Conservation (phyloP, 331 rosid species). For the Acacia pycnantha region DNA sequence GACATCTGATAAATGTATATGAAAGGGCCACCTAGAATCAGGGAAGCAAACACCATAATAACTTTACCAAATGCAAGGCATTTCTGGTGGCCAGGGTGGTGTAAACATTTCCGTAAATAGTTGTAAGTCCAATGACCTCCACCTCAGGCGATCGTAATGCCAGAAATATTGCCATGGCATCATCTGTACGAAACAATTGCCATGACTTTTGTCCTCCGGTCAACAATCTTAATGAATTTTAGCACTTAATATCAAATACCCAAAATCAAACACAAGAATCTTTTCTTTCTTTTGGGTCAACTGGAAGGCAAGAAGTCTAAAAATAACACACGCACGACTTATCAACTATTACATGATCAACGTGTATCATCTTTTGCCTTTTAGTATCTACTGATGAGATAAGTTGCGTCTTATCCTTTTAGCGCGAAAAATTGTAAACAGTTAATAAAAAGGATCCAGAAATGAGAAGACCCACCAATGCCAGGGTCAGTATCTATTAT, state of each 20-base stretch:
- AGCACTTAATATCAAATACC: not conserved
- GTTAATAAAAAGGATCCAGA: not conserved
- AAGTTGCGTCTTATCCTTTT: not conserved
- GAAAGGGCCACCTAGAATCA: not conserved
- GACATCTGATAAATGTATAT: not conserved
- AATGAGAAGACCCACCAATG: slow-evolving; percentile 40
- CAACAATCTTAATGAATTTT: slow-evolving; percentile 20
- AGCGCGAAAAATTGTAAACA: not conserved
- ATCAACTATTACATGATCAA: not conserved
- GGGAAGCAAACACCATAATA: not conserved
- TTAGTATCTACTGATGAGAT: not conserved
- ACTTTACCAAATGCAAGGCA: slow-evolving; percentile 84
- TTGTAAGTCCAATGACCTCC: slow-evolving; percentile 83
- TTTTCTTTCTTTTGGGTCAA: not conserved
- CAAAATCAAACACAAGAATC: not conserved
- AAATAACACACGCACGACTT: not conserved
- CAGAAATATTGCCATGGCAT: slow-evolving; percentile 89
- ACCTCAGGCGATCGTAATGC: slow-evolving; percentile 78
- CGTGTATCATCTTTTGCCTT: not conserved
- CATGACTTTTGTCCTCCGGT: slow-evolving; percentile 6
- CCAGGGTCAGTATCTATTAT: slow-evolving; percentile 80
- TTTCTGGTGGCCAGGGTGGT: slow-evolving; percentile 86
- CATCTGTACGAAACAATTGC: slow-evolving; percentile 51
- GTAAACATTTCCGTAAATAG: slow-evolving; percentile 87
- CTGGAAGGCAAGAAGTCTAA: not conserved